Evolutionary conservation across 139 green algal genomes (phyloP), one percentile per base, ranked within the genome.

Genomic region (Pleodorina starrii): DNA sequence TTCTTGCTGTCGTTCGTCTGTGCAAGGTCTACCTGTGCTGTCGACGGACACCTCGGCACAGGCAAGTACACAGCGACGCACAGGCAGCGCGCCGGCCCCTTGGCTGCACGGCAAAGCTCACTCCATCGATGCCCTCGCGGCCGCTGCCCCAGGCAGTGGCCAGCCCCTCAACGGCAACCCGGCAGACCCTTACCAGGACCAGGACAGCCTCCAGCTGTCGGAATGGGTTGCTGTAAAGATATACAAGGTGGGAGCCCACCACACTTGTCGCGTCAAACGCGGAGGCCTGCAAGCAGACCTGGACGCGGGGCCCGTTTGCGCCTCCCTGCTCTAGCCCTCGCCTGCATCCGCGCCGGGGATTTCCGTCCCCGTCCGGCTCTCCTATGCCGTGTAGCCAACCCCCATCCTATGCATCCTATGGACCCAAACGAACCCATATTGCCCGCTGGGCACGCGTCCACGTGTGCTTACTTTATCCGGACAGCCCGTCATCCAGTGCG

Each of bases 11-110:
- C 7, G 21, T 66, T 66, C n/a, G n/a, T n/a, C n/a, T n/a, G n/a
- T 66, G 63, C 27, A 77, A 86, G 79, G 79, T 86, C 11, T 75
- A 71, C 32, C 79, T 86, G 1, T 86, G 79, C 42, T 86, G 40
- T 54, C 38, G 46, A 16, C 79, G 79, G 27, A 86, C 40, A n/a
- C 27, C 63, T 11, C 63, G 35, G 19, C 63, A 19, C 63, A 73
- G 63, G 63, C 63, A 73, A 73, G 63, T 73, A 57, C 48, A 57
- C 10, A 12, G 10, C 48, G 12, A 57, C 48, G 48, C 48, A 21
- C 48, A 10, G 11, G 48, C 48, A 10, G 48, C 11, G 48, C 48
- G 10, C 48, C 48, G 48, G 11, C 48, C 10, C 48, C 48, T 12
- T 12, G 48, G 11, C 63, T 36, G 48, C 10, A 57, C 48, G 48